Evolutionary conservation across 2,329 filamentous ascomycete species (phyloP), one percentile per base, ranked within the genome.

Genomic region (Aspergillus nomiae): DNA sequence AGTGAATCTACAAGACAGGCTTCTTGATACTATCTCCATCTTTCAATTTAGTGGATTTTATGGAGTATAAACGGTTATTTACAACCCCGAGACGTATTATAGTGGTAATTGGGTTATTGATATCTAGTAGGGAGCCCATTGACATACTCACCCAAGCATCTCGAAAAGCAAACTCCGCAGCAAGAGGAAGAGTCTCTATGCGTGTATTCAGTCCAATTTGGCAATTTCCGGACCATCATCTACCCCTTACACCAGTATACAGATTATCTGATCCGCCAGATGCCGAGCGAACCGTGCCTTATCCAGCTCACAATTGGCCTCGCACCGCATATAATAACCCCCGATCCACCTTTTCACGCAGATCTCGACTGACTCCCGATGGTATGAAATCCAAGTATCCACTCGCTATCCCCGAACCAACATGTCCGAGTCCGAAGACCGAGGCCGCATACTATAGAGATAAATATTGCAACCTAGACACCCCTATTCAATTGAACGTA

Each of bases 341-440:
- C 30, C 24, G 46, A 19, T 30, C 26, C 26, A 19, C 46, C 14
- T 19, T 16, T 16, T 28, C 46, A 28, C 19, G 46, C 30, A 30
- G 46, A 50, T 50, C 46, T 30, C 4, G 21, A 28, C 26, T 19
- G 16, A 19, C 26, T 50, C 24, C 10, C 1, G 50, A 53, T 53
- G 10, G 50, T 16, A 48, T 6, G 26, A n/a, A 19, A 7, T 51
- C 16, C 5, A 30, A 54, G 4, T 24, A 36, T 24, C 51, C 51
- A 54, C n/a, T 54, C 19, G 30, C 1, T 36, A 54, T 16, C 30
- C 21, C 51, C n/a, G n/a, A 54, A 14, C 0, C 10, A 46, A 46
- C 4, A 41, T 56, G 19, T 58, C 56, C 43, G 57, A 59, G 57
- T 26, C 57, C 57, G 57, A 53, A 59, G n/a, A 12, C 57, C 57